phyloP scores from a whole-genome alignment of 176 grass and related monocot genomes.

The Poa annua region DNA sequence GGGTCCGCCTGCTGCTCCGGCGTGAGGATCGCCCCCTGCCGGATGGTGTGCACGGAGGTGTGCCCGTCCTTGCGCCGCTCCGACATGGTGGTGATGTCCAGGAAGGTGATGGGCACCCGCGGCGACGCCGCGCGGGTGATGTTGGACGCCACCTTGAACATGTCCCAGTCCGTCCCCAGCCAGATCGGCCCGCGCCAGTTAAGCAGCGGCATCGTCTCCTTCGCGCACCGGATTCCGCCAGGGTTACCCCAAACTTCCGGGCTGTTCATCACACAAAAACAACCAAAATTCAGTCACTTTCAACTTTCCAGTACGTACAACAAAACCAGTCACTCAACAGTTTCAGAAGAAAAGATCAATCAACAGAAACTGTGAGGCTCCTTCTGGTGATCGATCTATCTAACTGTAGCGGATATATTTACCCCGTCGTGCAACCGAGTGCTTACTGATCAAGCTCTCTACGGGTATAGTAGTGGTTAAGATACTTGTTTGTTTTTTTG shows the following conservation, averaged over 20 bases:
- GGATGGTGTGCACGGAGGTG: slow-evolving; percentile 85
- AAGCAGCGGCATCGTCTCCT: slow-evolving; percentile 74
- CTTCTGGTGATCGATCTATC: neutral
- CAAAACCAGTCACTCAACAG: neutral
- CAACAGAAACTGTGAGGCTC: neutral
- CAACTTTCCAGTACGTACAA: neutral
- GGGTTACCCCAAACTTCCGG: slow-evolving; percentile 76
- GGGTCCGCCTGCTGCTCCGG: slow-evolving; percentile 83
- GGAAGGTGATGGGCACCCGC: slow-evolving; percentile 67
- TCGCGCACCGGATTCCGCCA: slow-evolving; percentile 69
- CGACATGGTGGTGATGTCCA: slow-evolving; percentile 84
- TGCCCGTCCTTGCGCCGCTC: slow-evolving; percentile 91
- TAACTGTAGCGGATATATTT: neutral
- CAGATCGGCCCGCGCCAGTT: slow-evolving; percentile 56
- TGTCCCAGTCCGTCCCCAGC: slow-evolving; percentile 76
- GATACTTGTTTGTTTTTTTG: slow-evolving; percentile 5
- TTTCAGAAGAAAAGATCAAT: no score
- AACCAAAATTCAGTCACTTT: neutral
- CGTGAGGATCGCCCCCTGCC: slow-evolving; percentile 69
- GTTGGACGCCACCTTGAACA: slow-evolving; percentile 66
- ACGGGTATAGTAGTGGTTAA: neutral
- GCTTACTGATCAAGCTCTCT: neutral
- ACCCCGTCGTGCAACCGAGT: neutral
- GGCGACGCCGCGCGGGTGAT: slow-evolving; percentile 35
- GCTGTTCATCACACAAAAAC: slow-evolving; percentile 31